Base-by-base conservation (phyloP, 192 early-diverging fungal genomes). In the Diversispora epigaea region DNA sequence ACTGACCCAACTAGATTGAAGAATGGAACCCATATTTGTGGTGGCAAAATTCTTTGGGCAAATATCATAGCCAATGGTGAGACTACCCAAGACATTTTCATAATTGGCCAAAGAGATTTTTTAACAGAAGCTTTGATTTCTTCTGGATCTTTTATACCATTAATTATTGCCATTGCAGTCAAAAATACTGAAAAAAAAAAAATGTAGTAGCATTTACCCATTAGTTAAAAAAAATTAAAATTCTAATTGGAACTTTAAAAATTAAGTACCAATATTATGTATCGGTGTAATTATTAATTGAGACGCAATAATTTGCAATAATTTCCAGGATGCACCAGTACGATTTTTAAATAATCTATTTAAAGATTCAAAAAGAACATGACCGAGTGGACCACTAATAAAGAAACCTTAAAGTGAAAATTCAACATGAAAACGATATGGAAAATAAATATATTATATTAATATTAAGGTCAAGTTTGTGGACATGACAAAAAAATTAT, bases 211-310 rank as follows among this genome's bases (percentile, higher is more conserved):
- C n/a, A 17, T 43, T 45, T 65, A 19, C 41, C 32, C 10, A 32
- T 62, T 77, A 46, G 39, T 69, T 9, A 55, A 7, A 7, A 12
- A 14, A 22, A 49, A n/a, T 21, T 43, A 64, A 8, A 21, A 14
- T 41, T 22, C 9, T 12, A 22, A 2, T 67, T 39, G 39, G 66
- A 25, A 17, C 9, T 1, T 52, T 15, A 58, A 54, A 8, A n/a
- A 0, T 57, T 14, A 63, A 21, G 50, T 69, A 55, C 46, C 47
- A 21, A 15, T 69, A 82, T 94, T 95, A 79, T 92, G 89, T 71
- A 95, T 92, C 19, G 95, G 95, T 52, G 91, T 90, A 65, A 94
- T 89, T 66, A 95, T 81, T 32, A 96, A 79, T 77, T 94, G 92
- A 65, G 87, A 81, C 43, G 86, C 87, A 70, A 96, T 76, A 40